Conservation (phyloP, 495 filamentous ascomycete species). For the Neurospora discreta region DNA sequence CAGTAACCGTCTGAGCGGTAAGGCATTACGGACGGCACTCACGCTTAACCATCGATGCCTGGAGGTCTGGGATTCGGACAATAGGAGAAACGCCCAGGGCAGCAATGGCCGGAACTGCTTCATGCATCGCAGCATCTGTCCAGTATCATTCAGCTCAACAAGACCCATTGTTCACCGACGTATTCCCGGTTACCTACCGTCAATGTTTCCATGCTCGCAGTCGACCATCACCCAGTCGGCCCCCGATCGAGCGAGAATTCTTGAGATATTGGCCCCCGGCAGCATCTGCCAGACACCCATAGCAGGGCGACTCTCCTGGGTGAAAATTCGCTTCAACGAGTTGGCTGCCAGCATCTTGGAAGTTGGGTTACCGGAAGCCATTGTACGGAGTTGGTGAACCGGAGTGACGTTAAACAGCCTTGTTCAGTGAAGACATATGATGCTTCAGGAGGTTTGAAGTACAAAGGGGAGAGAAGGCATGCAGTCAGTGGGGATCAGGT, state of each 20-base stretch:
- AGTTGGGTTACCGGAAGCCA: constrained; percentile 6
- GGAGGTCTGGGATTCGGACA: constrained; percentile 54
- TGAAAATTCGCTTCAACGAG: constrained; percentile 47
- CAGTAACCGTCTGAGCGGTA: not conserved
- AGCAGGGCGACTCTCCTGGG: constrained; percentile 41
- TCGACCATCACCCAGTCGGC: constrained; percentile 71
- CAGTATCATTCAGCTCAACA: constrained; percentile 5
- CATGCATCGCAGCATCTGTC: constrained; percentile 68
- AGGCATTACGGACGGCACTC: constrained; percentile 15
- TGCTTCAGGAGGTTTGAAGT: not conserved
- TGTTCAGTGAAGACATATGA: not conserved
- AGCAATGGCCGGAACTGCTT: constrained; percentile 64
- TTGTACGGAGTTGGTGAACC: not conserved
- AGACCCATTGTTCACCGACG: not conserved
- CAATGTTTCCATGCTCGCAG: constrained; percentile 69
- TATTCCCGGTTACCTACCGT: constrained; percentile 35
- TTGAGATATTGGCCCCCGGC: constrained; percentile 60
- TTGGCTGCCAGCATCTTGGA: constrained; percentile 54
- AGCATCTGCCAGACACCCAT: constrained; percentile 69
- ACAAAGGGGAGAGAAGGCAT: not conserved
- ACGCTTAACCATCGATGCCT: constrained; percentile 64
- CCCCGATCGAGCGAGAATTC: constrained; percentile 53
- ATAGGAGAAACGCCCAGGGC: constrained; percentile 54
- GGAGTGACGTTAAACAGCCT: not conserved
- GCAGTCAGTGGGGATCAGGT: constrained; percentile 1